Evolutionary conservation across 176 grass and related monocot genomes (phyloP).

Genomic region (Carex kokanica): DNA sequence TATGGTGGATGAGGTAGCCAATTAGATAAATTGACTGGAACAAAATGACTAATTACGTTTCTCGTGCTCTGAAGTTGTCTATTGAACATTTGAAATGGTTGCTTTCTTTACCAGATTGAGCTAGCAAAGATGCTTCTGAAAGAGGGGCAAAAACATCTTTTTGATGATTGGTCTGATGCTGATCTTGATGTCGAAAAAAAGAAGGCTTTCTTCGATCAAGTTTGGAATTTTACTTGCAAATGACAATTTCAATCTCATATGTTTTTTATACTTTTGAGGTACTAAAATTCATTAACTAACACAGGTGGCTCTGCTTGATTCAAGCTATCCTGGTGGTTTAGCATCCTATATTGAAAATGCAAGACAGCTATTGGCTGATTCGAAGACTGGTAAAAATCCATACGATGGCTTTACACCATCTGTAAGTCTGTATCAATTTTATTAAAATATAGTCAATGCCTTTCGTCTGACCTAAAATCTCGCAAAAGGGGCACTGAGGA

Average conservation of each 20-base stretch:
- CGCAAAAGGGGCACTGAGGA: not conserved
- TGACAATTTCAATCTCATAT: not conserved
- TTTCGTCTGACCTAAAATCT: not conserved
- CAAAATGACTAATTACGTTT: not conserved
- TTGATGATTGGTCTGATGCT: constrained; percentile 71
- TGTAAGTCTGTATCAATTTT: constrained; percentile 42
- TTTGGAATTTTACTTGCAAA: constrained; percentile 23
- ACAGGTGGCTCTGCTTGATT: constrained; percentile 65
- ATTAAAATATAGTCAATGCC: not conserved
- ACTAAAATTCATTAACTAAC: constrained; percentile 4
- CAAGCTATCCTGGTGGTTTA: constrained; percentile 85
- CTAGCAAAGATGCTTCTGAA: constrained; percentile 66
- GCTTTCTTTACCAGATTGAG: constrained; percentile 37
- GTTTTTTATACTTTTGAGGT: not conserved
- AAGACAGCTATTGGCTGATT: constrained; percentile 77
- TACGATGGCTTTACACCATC: constrained; percentile 87
- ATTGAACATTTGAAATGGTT: not conserved
- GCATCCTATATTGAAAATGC: constrained; percentile 78
- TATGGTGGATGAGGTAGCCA: not conserved
- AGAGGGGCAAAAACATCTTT: constrained; percentile 64
- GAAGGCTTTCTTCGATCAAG: constrained; percentile 79
- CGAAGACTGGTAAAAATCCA: constrained; percentile 83
- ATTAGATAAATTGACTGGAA: not conserved
- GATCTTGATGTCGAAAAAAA: constrained; percentile 62
- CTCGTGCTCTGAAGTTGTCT: constrained; percentile 1